phyloP scores from a whole-genome alignment of 108 stramenopile genomes.

The Cyclostephanos tholiformis region DNA sequence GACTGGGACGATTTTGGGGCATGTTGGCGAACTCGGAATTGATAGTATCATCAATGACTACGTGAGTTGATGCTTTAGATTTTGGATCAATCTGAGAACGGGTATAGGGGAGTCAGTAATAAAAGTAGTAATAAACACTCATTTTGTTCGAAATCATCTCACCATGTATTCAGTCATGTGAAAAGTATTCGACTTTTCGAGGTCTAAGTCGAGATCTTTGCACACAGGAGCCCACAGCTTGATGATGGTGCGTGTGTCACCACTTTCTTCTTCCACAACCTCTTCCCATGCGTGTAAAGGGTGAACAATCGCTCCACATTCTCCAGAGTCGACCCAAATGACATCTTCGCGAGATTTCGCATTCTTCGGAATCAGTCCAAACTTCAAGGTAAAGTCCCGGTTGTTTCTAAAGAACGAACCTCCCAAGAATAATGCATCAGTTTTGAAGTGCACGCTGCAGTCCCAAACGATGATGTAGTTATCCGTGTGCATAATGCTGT shows the following conservation, averaged over 20 bases:
- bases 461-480: conserved; percentile 52
- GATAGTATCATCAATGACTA: conserved; percentile 40
- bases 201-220: conserved; percentile 35
- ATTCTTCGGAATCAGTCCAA: conserved; percentile 46
- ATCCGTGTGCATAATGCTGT: conserved; percentile 42
- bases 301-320: conserved; percentile 47
- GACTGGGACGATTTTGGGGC: conserved; percentile 18
- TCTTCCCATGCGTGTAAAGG: conserved; percentile 59
- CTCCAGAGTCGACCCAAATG: conserved; percentile 50
- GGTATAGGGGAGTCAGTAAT: background rate
- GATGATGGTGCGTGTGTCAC: conserved; percentile 29
- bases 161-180: conserved; percentile 45
- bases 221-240: conserved; percentile 48
- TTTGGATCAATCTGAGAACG: conserved; percentile 25
- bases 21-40: conserved; percentile 45
- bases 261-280: conserved; percentile 25
- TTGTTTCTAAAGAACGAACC: conserved; percentile 40
- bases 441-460: conserved; percentile 48
- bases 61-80: background rate
- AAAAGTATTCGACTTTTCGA: conserved; percentile 43
- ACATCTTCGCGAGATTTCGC: conserved; percentile 38
- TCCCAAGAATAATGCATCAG: conserved; percentile 37
- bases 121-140: background rate
- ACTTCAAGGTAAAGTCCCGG: conserved; percentile 29
- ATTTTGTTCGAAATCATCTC: background rate